Evolutionary conservation across 331 rosid species (phyloP), one percentile per base, ranked within the genome.

Genomic region (Malus hybrid): DNA sequence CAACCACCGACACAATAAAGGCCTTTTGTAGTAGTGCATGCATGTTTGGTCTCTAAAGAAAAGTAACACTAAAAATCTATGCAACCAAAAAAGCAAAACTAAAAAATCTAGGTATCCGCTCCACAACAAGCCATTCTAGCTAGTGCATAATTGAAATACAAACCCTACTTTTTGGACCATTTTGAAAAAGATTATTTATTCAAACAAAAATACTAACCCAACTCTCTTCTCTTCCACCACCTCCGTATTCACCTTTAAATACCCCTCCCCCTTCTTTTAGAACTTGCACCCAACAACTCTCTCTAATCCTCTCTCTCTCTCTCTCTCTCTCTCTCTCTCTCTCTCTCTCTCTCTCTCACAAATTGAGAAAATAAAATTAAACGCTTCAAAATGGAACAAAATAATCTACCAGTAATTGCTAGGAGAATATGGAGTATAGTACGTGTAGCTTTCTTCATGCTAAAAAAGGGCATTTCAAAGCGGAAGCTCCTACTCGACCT

Each of bases 381-480:
- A 36, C 12, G 44, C 42, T 52, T 7, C 22, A 71, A 77, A 75
- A 77, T 90, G 98, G 97, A 92, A 70, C 79, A 76, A 30, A 90
- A 84, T 29, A 92, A 86, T 61, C 63, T 84, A 16, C 89, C 90
- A 1, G 75, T 87, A 11, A 18, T 87, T 1, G 77, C 88, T 1
- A 90, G 89, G 84, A 88, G 74, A 55, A 77, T 88, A n/a, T 90
- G 94, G 95, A 86, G 66, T 30, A 76, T 91, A 24, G 83, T 86
- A n/a, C 93, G 96, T 7, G 92, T 88, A 1, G 82, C 56, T 3
- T 85, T 74, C 76, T 92, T 87, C 92, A 87, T 90, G 89, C 32
- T 90, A 34, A 80, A 92, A 64, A 92, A 92, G 83, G 89, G 96
- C 60, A 71, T 93, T 7, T 75, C 89, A 18, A 94, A 90, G 73